Conservation (phyloP, 306 rosid species). For the Parietaria judaica region DNA sequence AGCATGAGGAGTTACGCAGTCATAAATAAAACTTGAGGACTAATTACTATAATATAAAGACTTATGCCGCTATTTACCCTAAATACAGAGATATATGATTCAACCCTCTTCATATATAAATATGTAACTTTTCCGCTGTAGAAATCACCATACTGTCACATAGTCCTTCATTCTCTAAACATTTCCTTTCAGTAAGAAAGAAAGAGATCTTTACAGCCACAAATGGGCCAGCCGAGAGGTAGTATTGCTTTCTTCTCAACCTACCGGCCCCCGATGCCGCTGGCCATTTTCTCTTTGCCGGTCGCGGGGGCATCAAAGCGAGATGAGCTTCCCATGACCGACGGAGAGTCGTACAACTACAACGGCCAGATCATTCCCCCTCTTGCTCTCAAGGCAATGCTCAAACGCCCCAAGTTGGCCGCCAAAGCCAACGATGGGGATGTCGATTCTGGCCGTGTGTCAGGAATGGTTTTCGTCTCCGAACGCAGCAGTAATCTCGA, state of each 20-base stretch:
- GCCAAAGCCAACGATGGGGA: not conserved
- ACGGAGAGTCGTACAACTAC: conserved; percentile 8
- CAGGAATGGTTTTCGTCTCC: conserved; percentile 1
- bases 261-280: not conserved
- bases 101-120: too few relatives aligned
- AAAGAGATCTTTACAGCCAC: too few relatives aligned
- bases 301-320: not conserved
- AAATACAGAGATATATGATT: too few relatives aligned
- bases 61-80: too few relatives aligned
- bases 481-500: conserved; percentile 3
- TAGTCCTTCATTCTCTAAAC: too few relatives aligned
- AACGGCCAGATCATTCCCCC: conserved; percentile 5
- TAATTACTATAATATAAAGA: too few relatives aligned
- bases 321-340: conserved; percentile 10
- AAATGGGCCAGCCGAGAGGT: not conserved
- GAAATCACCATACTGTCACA: too few relatives aligned
- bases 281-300: not conserved
- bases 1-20: too few relatives aligned
- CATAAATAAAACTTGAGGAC: too few relatives aligned
- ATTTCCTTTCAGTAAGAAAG: too few relatives aligned
- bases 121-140: too few relatives aligned
- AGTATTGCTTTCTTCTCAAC: conserved; percentile 11
- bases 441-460: not conserved
- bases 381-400: not conserved
- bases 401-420: not conserved